These are phyloP conservation scores for Citrus trifoliata DNA, from an alignment of 345 rosid species.

Conservation along the genomic window DNA sequence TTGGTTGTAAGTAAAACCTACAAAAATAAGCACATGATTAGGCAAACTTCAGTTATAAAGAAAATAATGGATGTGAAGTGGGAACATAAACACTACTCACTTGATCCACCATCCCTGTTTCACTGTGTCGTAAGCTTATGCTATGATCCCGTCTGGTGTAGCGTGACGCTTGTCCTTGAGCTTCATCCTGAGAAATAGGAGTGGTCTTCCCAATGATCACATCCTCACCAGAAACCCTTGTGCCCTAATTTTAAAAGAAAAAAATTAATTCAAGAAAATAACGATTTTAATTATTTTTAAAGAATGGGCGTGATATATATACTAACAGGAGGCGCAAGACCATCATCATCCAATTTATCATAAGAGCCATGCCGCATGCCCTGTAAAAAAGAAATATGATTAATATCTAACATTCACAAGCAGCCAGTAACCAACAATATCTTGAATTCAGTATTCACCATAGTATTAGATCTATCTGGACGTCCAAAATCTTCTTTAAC, in stretches of 20 bases:
- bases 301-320: not conserved
- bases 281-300: not conserved
- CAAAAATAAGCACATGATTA: not conserved
- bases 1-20: conserved; percentile 95
- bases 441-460: conserved; percentile 46
- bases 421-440: not conserved
- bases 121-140: conserved; percentile 95
- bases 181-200: conserved; percentile 84
- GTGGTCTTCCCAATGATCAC: conserved; percentile 97
- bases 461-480: conserved; percentile 83
- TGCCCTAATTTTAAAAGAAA: conserved; percentile 50
- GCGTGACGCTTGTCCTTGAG: conserved; percentile 82
- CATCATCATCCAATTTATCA: conserved; percentile 96
- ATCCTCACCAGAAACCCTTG: conserved; percentile 96
- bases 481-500: conserved; percentile 98
- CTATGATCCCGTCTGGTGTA: conserved; percentile 92
- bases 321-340: conserved; percentile 97
- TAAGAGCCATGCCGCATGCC: conserved; percentile 99
- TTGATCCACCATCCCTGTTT: conserved; percentile 97
- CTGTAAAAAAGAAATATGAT: conserved; percentile 35
- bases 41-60: not conserved
- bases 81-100: conserved; percentile 34
- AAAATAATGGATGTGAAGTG: not conserved
- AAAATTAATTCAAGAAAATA: not conserved
- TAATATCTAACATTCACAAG: conserved; percentile 10